Conservation (phyloP, 306 rosid species). For the Nissolia schottii region DNA sequence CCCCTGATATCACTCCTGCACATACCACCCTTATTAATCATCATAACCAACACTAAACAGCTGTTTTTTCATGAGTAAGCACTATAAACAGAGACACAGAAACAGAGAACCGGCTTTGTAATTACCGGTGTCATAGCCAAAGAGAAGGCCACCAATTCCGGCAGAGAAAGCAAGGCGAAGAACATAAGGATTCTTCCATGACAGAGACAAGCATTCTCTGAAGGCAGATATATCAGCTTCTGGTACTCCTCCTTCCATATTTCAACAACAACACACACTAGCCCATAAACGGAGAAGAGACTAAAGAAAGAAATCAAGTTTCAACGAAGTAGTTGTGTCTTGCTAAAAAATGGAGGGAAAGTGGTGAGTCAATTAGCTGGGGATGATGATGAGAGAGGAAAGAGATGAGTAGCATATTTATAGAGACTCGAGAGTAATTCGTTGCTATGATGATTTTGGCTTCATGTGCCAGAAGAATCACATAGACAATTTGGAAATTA, state of each 20-base stretch:
- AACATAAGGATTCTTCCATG: constrained; percentile 44
- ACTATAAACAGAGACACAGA: neutral
- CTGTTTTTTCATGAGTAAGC: neutral
- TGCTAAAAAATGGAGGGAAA: neutral
- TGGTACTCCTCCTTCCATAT: constrained; percentile 44
- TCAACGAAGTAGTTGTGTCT: neutral
- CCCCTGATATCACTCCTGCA: constrained; percentile 72
- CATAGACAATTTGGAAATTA: constrained; percentile 7
- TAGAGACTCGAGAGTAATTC: constrained; percentile 9
- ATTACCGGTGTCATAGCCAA: constrained; percentile 46
- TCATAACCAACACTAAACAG: neutral
- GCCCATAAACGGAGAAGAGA: neutral
- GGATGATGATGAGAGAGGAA: constrained; percentile 3
- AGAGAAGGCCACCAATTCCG: constrained; percentile 51
- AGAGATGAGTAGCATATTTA: constrained; percentile 28
- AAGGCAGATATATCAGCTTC: constrained; percentile 45
- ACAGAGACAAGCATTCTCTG: constrained; percentile 40
- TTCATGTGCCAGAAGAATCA: neutral
- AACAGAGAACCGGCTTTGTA: too few species aligned
- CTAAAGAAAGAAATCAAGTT: neutral
- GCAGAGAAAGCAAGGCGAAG: constrained; percentile 51
- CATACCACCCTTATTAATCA: neutral
- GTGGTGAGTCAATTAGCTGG: neutral
- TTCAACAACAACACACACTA: neutral
- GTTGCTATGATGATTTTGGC: neutral